phyloP scores from a whole-genome alignment of 1,284 basidiomycete genomes.

The Puccinia coronata region DNA sequence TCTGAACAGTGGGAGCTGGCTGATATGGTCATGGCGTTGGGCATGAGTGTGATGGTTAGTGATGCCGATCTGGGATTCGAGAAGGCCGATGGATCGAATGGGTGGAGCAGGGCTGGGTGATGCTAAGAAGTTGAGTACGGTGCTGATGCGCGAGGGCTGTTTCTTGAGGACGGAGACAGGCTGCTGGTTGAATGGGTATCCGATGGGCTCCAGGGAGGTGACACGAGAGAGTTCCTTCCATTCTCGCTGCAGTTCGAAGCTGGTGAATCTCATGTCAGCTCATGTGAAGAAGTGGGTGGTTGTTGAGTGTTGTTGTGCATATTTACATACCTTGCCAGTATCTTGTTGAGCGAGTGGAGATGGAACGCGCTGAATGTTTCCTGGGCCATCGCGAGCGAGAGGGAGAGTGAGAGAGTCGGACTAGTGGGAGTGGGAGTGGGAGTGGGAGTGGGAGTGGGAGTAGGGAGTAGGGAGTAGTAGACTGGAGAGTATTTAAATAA shows the following conservation, averaged over 20 bases:
- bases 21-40: background rate
- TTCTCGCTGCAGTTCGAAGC: constrained; percentile 46
- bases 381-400: background rate
- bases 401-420: too few relatives aligned
- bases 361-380: background rate
- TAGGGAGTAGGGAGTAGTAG: too few relatives aligned
- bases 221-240: constrained; percentile 34
- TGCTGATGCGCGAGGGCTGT: constrained; percentile 6
- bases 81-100: background rate
- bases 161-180: constrained; percentile 5
- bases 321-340: constrained; percentile 5
- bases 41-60: background rate
- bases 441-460: too few relatives aligned
- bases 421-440: too few relatives aligned
- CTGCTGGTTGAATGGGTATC: constrained; percentile 31
- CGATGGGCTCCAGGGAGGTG: constrained; percentile 20
- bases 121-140: constrained; percentile 9
- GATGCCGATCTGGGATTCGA: background rate
- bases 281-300: background rate
- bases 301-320: background rate
- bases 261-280: background rate
- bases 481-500: too few relatives aligned
- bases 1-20: constrained; percentile 26
- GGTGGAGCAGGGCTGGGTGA: background rate
- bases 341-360: constrained; percentile 38